A percentile compares a stretch with the other conserved stretches of the same genome.
These are phyloP conservation scores for Yamadazyma atlantica DNA, from an alignment of 1,139 yeast species.

Conservation along the genomic window DNA sequence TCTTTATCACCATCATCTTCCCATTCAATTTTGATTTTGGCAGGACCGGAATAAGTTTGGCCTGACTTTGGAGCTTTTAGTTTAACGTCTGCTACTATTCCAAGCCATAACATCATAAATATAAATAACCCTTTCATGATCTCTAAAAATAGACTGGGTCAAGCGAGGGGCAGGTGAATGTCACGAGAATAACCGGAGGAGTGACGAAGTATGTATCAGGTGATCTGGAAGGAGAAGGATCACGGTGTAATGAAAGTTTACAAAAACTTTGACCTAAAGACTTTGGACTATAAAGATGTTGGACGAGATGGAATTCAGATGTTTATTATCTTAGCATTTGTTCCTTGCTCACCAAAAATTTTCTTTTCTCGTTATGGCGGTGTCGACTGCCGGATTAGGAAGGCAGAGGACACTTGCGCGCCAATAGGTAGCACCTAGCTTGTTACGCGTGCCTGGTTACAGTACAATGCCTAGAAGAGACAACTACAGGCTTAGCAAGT, in stretches of 20 bases:
- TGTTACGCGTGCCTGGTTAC: no score
- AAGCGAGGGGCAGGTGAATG: background rate
- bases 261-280: no score
- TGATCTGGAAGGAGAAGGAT: no score
- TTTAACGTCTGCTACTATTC: constrained; percentile 54
- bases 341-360: background rate
- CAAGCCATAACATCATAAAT: constrained; percentile 5
- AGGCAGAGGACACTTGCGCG: no score
- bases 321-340: no score
- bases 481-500: no score
- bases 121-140: constrained; percentile 6
- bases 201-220: no score
- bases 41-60: constrained; percentile 46
- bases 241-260: no score
- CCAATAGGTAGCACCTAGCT: no score
- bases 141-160: background rate
- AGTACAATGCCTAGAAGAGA: no score
- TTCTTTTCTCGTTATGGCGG: constrained; percentile 1
- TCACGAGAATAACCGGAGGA: background rate
- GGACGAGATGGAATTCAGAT: background rate
- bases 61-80: constrained; percentile 53
- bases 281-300: no score
- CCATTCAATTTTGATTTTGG: constrained; percentile 58
- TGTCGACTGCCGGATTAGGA: constrained; percentile 1
- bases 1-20: constrained; percentile 49